Base-by-base conservation (phyloP, 192 early-diverging fungal genomes). In the Podila clonocystis region DNA sequence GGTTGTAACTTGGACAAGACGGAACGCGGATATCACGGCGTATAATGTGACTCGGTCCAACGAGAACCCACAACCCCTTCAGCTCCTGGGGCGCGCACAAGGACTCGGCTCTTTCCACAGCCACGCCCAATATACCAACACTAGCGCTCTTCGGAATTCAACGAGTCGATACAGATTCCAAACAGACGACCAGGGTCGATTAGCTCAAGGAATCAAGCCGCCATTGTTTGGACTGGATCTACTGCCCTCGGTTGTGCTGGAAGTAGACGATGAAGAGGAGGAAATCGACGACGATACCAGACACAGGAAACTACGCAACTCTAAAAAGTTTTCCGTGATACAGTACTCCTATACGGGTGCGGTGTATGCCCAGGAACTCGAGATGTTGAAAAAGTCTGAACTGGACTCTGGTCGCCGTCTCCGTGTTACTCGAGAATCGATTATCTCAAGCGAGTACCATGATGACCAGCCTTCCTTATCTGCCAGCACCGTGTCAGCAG, bases 21-120 rank as follows among this genome's bases (percentile, higher is more conserved):
- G 52, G 11, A 55, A 55, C 52, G 52, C 52, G 52, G 52, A 55
- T 24, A 55, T 55, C 52, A 55, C 24, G 5, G 19, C 52, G 12
- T 55, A 55, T 22, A 55, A 55, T 55, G 52, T 55, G 9, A 24
- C 52, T 55, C 52, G 52, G 24, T n/a, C n/a, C 26, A n/a, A 55
- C n/a, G 52, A 55, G 20, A n/a, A 55, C n/a, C n/a, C 20, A 20
- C 52, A 55, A 55, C 52, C 52, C 52, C 52, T 55, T 55, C 52
- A 55, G 11, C 52, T 55, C 52, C 24, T 55, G 52, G 52, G 52
- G 19, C 20, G 52, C 5, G n/a, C 52, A 24, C 52, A 55, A 22
- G 52, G 24, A 55, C 20, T 55, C 22, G n/a, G n/a, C 52, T 55
- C 52, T 24, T 55, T 55, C n/a, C 52, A 55, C 52, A 55, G 52